Base-by-base conservation (phyloP, 1,139 yeast species). In the Scheffersomyces illinoinensis region DNA sequence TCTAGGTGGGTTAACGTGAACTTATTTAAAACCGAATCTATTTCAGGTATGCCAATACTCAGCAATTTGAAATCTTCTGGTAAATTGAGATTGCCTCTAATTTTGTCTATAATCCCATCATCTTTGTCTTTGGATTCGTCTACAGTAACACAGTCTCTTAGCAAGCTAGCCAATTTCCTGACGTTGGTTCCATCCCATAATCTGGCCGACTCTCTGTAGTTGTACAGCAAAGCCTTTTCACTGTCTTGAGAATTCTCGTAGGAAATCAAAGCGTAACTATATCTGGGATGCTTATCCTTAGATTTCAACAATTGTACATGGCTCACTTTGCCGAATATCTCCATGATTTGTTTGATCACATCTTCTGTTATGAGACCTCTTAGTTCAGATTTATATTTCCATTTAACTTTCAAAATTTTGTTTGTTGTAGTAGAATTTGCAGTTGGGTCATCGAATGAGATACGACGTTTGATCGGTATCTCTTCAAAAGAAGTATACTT, bases 161-260 rank as follows among this genome's bases (percentile, higher is more conserved):
- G 66, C 59, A 81, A 72, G 63, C 86, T 83, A 5, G 87, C 85
- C 54, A 82, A 61, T 63, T 79, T 82, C 26, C 85, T 63, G 17
- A 82, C 78, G 1, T 74, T 75, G 0, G 81, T 71, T 0, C 78
- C 77, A 65, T 84, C 85, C 88, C 88, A 84, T 52, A 77, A 62
- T 20, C 71, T 68, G 5, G 82, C 82, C 14, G 83, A 75, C 47
- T 67, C 64, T 3, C 71, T 69, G 66, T 79, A 85, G 62, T 84
- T 78, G 62, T 84, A 82, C 0, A 61, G 57, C 6, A 73, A 58
- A 4, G 87, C 87, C 50, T 65, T 60, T 2, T 68, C 64, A 4
- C 81, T 75, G 52, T 70, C 71, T 1, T 64, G 66, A 8, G 62
- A 60, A 3, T 65, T 60, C 14, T 60, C 63, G 64, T 69, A 85